These are phyloP conservation scores for Aureoboletus auriporus DNA, from an alignment of 768 basidiomycete species.

Conservation along the genomic window DNA sequence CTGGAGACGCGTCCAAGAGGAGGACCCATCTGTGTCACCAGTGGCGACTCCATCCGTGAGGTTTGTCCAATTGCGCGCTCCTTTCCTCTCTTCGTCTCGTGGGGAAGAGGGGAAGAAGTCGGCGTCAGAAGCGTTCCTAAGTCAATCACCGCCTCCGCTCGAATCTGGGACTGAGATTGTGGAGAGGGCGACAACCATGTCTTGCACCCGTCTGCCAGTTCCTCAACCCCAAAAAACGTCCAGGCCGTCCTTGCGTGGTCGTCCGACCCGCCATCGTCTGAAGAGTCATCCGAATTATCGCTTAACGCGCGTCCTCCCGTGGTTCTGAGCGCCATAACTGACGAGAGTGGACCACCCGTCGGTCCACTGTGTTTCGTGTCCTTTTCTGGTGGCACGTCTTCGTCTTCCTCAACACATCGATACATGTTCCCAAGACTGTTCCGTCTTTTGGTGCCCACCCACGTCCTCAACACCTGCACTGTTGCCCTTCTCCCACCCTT, in stretches of 20 bases:
- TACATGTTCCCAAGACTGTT: constrained; percentile 34
- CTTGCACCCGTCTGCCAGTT: constrained; percentile 15
- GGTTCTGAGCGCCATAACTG: not conserved
- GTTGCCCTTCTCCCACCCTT: constrained; percentile 41
- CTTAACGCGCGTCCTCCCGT: constrained; percentile 18
- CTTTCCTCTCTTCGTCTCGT: constrained; percentile 1
- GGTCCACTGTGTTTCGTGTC: not conserved
- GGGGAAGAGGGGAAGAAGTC: constrained; percentile 18
- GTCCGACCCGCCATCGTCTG: constrained; percentile 39
- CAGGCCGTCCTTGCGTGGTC: constrained; percentile 57
- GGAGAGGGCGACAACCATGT: constrained; percentile 18
- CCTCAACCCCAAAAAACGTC: constrained; percentile 45
- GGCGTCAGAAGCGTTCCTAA: constrained; percentile 20
- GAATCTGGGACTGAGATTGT: constrained; percentile 1
- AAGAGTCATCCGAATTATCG: constrained; percentile 42
- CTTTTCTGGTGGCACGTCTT: constrained; percentile 2
- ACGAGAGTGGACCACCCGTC: not conserved
- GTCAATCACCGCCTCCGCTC: not conserved
- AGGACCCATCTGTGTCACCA: not conserved
- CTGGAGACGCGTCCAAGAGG: not conserved
- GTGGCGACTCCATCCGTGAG: not conserved
- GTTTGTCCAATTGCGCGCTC: constrained; percentile 1
- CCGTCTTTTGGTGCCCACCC: constrained; percentile 35
- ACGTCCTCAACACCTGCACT: constrained; percentile 41
- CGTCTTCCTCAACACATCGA: constrained; percentile 16